Evolutionary conservation across 2,329 filamentous ascomycete species (phyloP), one percentile per base, ranked within the genome.

Genomic region (Talaromyces piceae): DNA sequence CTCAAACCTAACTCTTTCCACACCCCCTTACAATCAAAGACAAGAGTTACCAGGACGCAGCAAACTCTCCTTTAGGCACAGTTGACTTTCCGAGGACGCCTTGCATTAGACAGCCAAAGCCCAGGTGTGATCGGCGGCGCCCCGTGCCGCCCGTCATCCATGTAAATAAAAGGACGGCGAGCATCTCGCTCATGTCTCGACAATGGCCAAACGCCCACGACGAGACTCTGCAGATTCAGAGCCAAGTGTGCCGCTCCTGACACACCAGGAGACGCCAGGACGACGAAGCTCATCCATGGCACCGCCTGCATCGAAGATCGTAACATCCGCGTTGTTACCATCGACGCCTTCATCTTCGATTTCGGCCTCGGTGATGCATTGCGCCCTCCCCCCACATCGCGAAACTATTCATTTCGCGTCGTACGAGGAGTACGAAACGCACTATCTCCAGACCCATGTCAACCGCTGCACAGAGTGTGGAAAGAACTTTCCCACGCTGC

Each of bases 381-480:
- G 91, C 73, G 82, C 80, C 18, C 76, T 97, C 20, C 88, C 91
- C 49, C 88, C 88, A 44, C 91, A 96, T 69, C 77, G 74, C 58
- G 79, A 85, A 54, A 75, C 82, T 1, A 63, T 93, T 50, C 74
- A 77, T 4, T 97, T 98, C 68, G 65, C 73, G 22, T 83, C 83
- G 0, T 90, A 89, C 63, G 78, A 83, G 53, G 87, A 90, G 13
- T 96, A 94, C 69, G 90, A 96, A 65, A 72, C 84, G 7, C 93
- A 98, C 67, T 96, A 96, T 71, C 78, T 76, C 58, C 84, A 88
- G 63, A 75, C 79, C 20, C 93, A 97, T 67, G 80, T 82, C 54
- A 91, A 96, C 67, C 82, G 91, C 41, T 98, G 93, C 65, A 74
- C 83, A 8, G 86, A 90, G 62, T 98, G 93, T 67, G 77, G 79